Evolutionary conservation across 257 asterid genomes (phyloP).

Genomic region (Salvia hispanica): DNA sequence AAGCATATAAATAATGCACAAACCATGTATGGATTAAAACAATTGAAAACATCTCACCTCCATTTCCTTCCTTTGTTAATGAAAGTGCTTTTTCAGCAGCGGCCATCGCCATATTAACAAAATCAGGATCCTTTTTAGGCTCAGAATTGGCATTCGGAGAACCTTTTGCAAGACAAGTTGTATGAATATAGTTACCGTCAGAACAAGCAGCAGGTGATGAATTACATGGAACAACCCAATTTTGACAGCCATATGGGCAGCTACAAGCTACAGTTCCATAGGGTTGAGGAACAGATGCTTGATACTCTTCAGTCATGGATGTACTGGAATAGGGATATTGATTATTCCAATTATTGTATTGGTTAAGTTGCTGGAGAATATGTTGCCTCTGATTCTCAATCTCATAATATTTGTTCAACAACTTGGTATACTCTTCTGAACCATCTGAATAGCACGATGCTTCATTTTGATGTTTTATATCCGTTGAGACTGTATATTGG

Average conservation of each 20-base stretch:
- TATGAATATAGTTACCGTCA: constrained; percentile 34
- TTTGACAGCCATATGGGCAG: constrained; percentile 80
- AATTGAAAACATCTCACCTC: constrained; percentile 35
- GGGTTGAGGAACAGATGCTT: constrained; percentile 37
- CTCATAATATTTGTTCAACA: constrained; percentile 73
- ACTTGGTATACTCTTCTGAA: constrained; percentile 51
- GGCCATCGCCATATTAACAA: constrained; percentile 47
- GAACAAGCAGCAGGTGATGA: constrained; percentile 32
- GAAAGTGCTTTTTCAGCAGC: constrained; percentile 64
- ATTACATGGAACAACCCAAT: constrained; percentile 53
- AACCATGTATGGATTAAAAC: neutral
- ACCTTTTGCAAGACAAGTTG: constrained; percentile 32
- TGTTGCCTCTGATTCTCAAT: constrained; percentile 76
- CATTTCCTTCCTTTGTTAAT: constrained; percentile 43
- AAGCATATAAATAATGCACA: constrained; percentile 4
- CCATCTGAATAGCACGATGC: constrained; percentile 36
- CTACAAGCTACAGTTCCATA: constrained; percentile 41
- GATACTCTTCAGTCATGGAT: constrained; percentile 40
- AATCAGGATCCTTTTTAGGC: constrained; percentile 38
- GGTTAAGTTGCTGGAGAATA: constrained; percentile 67
- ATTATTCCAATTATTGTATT: constrained; percentile 50
- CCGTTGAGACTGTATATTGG: constrained; percentile 30
- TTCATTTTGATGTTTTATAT: constrained; percentile 40
- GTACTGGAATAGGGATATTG: constrained; percentile 37
- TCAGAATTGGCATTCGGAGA: constrained; percentile 30